These are phyloP conservation scores for Ustilago trichophora DNA, from an alignment of 1,284 basidiomycete genomes.

Conservation along the genomic window DNA sequence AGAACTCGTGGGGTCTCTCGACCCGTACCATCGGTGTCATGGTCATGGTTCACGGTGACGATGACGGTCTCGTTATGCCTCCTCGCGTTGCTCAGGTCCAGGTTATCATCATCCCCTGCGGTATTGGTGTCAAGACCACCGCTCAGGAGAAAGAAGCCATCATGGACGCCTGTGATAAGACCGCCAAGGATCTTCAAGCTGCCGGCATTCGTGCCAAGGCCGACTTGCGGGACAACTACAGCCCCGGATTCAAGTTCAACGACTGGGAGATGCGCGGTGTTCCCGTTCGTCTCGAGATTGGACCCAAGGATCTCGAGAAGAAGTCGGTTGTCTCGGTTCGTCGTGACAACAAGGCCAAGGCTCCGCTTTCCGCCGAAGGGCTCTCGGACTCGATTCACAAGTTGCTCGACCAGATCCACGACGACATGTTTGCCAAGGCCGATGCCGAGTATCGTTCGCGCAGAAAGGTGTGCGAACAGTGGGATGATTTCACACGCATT, in stretches of 20 bases:
- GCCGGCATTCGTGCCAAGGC: slow-evolving; percentile 84
- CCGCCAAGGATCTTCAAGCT: slow-evolving; percentile 71
- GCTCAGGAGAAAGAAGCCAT: slow-evolving; percentile 74
- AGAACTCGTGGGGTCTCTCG: slow-evolving; percentile 97
- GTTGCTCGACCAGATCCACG: slow-evolving; percentile 86
- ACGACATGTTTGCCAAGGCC: slow-evolving; percentile 85
- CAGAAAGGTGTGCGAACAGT: slow-evolving; percentile 79
- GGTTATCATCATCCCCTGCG: slow-evolving; percentile 90
- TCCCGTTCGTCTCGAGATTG: slow-evolving; percentile 94
- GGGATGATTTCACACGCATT: slow-evolving; percentile 88
- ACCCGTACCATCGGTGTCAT: slow-evolving; percentile 97
- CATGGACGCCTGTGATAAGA: slow-evolving; percentile 75
- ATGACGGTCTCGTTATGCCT: slow-evolving; percentile 94
- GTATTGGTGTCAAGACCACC: slow-evolving; percentile 73
- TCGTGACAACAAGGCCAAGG: slow-evolving; percentile 77
- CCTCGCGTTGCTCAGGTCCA: slow-evolving; percentile 91
- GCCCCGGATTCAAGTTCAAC: slow-evolving; percentile 98
- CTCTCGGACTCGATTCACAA: slow-evolving; percentile 47
- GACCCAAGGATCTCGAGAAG: slow-evolving; percentile 89
- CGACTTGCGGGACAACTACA: slow-evolving; percentile 93
- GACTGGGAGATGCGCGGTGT: slow-evolving; percentile 94
- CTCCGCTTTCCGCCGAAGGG: slow-evolving; percentile 34
- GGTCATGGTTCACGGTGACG: slow-evolving; percentile 99
- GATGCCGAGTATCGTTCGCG: slow-evolving; percentile 79
- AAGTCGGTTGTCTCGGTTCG: slow-evolving; percentile 84